Evolutionary conservation across 225 moss, liverwort and hornwort genomes (phyloP).

Genomic region (Rhytidiadelphus loreus): DNA sequence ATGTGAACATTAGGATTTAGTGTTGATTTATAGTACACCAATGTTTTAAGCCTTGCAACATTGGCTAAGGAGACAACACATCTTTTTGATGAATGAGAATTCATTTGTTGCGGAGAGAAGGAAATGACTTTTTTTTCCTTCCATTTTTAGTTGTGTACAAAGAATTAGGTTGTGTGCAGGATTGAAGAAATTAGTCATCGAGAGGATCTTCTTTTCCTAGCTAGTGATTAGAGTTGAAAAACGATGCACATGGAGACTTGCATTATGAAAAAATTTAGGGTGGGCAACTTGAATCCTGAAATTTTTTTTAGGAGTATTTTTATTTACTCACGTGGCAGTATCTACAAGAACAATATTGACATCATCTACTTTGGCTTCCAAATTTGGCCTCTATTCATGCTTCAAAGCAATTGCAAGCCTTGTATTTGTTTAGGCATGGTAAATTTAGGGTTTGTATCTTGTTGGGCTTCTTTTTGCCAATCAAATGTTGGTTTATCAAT

Average conservation of each 20-base stretch:
- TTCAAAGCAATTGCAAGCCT: neutral
- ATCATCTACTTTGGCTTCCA: rapidly evolving
- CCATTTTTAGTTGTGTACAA: neutral
- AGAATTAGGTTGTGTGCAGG: neutral
- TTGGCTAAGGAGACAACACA: rapidly evolving
- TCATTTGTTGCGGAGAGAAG: neutral
- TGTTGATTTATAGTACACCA: too few species aligned
- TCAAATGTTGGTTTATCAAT: neutral
- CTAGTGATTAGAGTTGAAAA: neutral
- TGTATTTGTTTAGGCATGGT: neutral
- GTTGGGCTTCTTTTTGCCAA: rapidly evolving
- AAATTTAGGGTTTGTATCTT: neutral
- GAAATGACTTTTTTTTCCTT: rapidly evolving
- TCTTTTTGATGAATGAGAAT: neutral
- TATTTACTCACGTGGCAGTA: neutral
- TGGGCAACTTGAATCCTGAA: neutral
- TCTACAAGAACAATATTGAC: rapidly evolving
- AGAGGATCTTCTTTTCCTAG: neutral
- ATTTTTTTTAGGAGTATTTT: neutral
- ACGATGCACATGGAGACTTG: rapidly evolving
- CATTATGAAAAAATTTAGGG: neutral
- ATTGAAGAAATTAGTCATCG: rapidly evolving
- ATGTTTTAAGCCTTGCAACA: rapidly evolving
- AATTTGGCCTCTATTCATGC: neutral
- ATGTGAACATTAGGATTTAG: neutral